phyloP scores from a whole-genome alignment of 495 filamentous ascomycete genomes.

The Venustampulla echinocandica region DNA sequence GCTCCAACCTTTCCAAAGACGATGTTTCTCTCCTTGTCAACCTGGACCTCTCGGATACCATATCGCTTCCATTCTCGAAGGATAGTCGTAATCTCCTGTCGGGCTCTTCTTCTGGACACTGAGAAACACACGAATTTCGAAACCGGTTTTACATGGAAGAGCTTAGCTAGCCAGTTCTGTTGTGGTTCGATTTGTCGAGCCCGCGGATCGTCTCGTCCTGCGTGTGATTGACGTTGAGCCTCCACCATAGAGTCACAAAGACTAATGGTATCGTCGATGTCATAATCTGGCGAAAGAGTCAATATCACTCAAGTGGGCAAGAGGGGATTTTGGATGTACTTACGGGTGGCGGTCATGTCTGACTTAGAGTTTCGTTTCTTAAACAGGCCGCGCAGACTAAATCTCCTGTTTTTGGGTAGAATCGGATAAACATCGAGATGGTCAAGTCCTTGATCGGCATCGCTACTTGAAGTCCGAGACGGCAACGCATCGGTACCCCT shows the following conservation, averaged over 20 bases:
- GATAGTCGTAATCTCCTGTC: conserved; percentile 63
- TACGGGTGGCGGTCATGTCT: conserved; percentile 19
- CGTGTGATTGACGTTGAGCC: conserved; percentile 2
- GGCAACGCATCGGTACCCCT: not conserved
- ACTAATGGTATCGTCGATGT: conserved; percentile 14
- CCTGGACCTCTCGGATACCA: conserved; percentile 65
- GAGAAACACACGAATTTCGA: conserved; percentile 64
- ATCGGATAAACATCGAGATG: not conserved
- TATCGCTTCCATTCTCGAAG: conserved; percentile 72
- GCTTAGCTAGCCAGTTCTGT: conserved; percentile 76
- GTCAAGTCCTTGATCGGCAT: conserved; percentile 5
- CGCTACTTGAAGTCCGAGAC: conserved; percentile 12
- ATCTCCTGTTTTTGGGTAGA: conserved; percentile 36
- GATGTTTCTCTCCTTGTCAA: conserved; percentile 63
- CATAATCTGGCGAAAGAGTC: conserved; percentile 7
- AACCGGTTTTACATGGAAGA: conserved; percentile 84
- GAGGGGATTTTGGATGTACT: conserved; percentile 10
- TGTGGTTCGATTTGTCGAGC: conserved; percentile 46
- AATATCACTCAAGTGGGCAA: not conserved
- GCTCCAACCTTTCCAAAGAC: conserved; percentile 67
- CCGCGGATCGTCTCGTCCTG: conserved; percentile 7
- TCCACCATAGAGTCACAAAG: conserved; percentile 12
- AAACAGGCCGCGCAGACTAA: conserved; percentile 35
- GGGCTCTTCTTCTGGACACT: conserved; percentile 54
- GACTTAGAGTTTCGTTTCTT: conserved; percentile 32